Evolutionary conservation across 495 filamentous ascomycete species (phyloP), one percentile per base, ranked within the genome.

Genomic region (Penicillium ochrochloron): DNA sequence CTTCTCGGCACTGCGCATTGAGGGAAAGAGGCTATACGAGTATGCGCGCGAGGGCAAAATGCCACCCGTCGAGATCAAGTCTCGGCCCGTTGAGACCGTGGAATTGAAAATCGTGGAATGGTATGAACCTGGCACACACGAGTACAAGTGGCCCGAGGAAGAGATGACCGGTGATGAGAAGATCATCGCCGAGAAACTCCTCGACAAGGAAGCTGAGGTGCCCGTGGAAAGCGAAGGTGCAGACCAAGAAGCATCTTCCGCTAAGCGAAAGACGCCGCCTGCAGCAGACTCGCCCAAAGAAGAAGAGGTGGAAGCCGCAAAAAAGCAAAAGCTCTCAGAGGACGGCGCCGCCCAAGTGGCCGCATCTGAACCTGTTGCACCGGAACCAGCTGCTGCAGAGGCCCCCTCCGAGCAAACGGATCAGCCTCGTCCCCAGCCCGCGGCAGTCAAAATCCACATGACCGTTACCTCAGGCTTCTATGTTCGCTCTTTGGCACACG

Each of bases 401-500:
- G 50, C 60, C 15, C 37, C 72, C 21, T 42, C 44, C 17, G 33
- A 56, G 23, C 33, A 61, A 21, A 31, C 60, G 19, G 51, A 70
- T 62, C 71, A 76, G 51, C 64, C 66, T 21, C 62, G 64, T 53
- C 66, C 72, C 23, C 78, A 59, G 9, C 87, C 90, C 9, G 86
- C 92, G 2, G 94, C 93, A 9, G 89, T 87, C 44, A 90, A 85
- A 72, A 85, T 99, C 55, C 86, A 88, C 60, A 92, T 99, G 91
- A 96, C 90, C 1, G 95, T 97, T 44, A 89, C 93, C 5, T 97
- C 93, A 5, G 95, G 95, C 46, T 99, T 98, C 82, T 99, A 99
- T 77, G 95, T 99, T 44, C 91, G 95, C 59, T 94, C 90, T 37
- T 83, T 99, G 48, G 91, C 92, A 59, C 93, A 98, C 69, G 96